Evolutionary conservation across 306 rosid genomes (phyloP).

Genomic region (Luffa acutangula): DNA sequence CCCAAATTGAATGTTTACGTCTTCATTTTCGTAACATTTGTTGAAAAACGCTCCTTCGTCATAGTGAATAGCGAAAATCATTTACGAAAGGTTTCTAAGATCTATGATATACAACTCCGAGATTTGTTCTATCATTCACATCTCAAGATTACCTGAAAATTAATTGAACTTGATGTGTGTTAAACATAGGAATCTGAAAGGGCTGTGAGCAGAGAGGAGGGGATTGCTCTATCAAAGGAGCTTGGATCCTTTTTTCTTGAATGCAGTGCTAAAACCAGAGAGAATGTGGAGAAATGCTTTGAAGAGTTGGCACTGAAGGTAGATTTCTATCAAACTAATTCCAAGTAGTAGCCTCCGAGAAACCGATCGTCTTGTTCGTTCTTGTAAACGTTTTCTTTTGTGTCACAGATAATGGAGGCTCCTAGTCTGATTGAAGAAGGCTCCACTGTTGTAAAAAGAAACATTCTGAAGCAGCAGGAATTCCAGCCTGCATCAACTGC

Average conservation of each 20-base stretch:
- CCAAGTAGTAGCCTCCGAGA: background rate
- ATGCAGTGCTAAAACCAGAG: slow-evolving; percentile 93
- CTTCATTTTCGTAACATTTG: background rate
- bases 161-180: background rate
- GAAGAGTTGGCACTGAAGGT: slow-evolving; percentile 89
- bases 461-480: slow-evolving; percentile 47
- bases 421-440: slow-evolving; percentile 90
- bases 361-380: background rate
- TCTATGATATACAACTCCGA: background rate
- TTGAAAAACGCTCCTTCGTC: background rate
- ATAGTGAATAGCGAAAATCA: background rate
- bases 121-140: background rate
- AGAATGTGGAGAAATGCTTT: slow-evolving; percentile 80
- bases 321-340: background rate
- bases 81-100: background rate
- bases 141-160: too few relatives aligned
- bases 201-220: slow-evolving; percentile 86
- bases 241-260: slow-evolving; percentile 77
- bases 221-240: slow-evolving; percentile 66
- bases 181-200: slow-evolving; percentile 67
- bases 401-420: slow-evolving; percentile 72
- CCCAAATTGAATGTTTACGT: background rate
- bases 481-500: slow-evolving; percentile 32
- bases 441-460: slow-evolving; percentile 50
- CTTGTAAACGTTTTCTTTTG: background rate